phyloP scores from a whole-genome alignment of 2,329 filamentous ascomycete genomes.

The Apiospora rasikravindrae region DNA sequence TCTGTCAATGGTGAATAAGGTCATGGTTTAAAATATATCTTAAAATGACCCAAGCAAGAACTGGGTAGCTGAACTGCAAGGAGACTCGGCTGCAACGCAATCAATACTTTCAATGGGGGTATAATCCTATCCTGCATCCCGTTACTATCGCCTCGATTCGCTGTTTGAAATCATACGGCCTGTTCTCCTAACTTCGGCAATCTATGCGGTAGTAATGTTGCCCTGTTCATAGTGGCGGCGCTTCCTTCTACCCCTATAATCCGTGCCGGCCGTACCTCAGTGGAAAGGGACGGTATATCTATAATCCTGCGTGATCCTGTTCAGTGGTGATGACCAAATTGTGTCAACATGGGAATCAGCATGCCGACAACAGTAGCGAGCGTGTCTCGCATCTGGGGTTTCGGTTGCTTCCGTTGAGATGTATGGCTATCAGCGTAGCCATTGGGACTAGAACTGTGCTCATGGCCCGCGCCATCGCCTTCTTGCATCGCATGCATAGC shows the following conservation, averaged over 20 bases:
- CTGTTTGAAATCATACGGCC: not conserved
- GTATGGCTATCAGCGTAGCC: conserved; percentile 58
- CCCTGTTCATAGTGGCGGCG: not conserved
- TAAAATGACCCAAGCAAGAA: not conserved
- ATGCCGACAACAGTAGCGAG: conserved; percentile 76
- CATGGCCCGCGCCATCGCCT: conserved; percentile 58
- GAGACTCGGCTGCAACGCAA: not conserved
- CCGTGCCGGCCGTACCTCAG: not conserved
- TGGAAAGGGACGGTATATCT: not conserved
- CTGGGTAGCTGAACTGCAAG: not conserved
- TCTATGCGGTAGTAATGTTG: not conserved
- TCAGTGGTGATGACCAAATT: conserved; percentile 76
- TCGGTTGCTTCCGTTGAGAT: conserved; percentile 56
- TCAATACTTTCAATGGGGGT: not conserved
- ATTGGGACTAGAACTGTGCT: conserved; percentile 55
- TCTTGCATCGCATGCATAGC: conserved; percentile 99
- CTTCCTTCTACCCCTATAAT: not conserved
- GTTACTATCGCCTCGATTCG: conserved; percentile 1
- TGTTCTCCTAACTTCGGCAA: not conserved
- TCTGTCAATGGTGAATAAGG: not conserved
- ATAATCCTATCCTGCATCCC: conserved; percentile 8
- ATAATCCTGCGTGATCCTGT: not conserved
- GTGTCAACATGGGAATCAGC: conserved; percentile 77
- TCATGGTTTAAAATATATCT: not conserved
- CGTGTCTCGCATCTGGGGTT: conserved; percentile 70